Conservation (phyloP, 2,329 filamentous ascomycete species). For the Penicillium sp. region DNA sequence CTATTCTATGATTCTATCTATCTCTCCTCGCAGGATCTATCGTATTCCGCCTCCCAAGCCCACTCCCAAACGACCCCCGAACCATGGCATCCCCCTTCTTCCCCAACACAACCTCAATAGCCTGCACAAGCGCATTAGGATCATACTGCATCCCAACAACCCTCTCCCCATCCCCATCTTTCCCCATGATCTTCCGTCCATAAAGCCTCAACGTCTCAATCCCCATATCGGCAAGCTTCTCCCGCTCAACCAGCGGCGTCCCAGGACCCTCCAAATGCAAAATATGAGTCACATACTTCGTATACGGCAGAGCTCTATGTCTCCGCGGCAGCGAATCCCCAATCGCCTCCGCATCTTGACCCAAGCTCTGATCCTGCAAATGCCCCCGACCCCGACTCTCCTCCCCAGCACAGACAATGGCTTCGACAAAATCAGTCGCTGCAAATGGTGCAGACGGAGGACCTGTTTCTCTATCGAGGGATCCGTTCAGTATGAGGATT, state of each 20-base stretch:
- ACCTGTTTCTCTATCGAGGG: conserved; percentile 80
- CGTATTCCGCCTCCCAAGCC: conserved; percentile 58
- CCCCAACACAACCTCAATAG: conserved; percentile 73
- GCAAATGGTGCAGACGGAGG: conserved; percentile 62
- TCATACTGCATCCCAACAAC: conserved; percentile 66
- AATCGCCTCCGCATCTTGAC: no score
- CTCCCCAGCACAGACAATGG: conserved; percentile 70
- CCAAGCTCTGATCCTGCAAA: conserved; percentile 1
- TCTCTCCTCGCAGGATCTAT: conserved; percentile 34
- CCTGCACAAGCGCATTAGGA: conserved; percentile 66
- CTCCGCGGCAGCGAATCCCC: no score
- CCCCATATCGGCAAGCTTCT: conserved; percentile 60
- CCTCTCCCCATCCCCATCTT: conserved; percentile 46
- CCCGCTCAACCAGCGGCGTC: conserved; percentile 66
- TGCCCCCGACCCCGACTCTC: conserved; percentile 56
- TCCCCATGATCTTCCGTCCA: conserved; percentile 55
- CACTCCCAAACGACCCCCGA: conserved; percentile 37
- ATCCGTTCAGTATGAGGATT: conserved; percentile 80
- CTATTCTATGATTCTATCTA: neutral
- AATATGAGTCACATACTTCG: conserved; percentile 74
- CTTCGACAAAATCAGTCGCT: conserved; percentile 75
- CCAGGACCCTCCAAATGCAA: conserved; percentile 70
- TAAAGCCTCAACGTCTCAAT: conserved; percentile 76
- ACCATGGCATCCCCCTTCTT: conserved; percentile 54
- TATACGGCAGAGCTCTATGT: conserved; percentile 48